These are phyloP conservation scores for Fusarium armeniacum DNA, from an alignment of 2,329 filamentous ascomycete genomes.

Conservation along the genomic window DNA sequence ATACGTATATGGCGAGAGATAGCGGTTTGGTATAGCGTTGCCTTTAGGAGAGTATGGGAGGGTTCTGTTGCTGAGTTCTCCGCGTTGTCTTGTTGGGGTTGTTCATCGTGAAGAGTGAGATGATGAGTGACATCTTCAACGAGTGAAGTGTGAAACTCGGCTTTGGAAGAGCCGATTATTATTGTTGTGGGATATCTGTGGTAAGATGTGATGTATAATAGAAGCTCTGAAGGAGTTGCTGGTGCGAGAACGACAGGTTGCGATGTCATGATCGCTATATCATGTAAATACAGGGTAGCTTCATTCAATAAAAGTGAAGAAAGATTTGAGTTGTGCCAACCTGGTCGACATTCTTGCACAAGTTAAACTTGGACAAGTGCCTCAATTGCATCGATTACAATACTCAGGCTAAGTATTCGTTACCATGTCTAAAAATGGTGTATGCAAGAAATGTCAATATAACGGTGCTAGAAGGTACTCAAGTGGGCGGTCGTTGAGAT, in stretches of 20 bases:
- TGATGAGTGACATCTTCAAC: slow-evolving; percentile 60
- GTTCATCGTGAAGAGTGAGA: slow-evolving; percentile 19
- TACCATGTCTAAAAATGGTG: background rate
- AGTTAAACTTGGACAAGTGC: background rate
- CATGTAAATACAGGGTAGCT: slow-evolving; percentile 35
- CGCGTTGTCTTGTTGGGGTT: slow-evolving; percentile 3
- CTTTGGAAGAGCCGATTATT: slow-evolving; percentile 76
- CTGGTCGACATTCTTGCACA: background rate
- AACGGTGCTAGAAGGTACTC: slow-evolving; percentile 1
- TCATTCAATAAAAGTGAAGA: background rate
- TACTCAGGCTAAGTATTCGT: background rate
- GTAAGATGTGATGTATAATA: slow-evolving; percentile 72
- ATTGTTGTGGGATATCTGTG: slow-evolving; percentile 73
- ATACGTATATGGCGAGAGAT: slow-evolving; percentile 77
- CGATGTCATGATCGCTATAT: slow-evolving; percentile 32
- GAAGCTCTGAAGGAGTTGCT: slow-evolving; percentile 70
- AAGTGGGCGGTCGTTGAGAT: background rate
- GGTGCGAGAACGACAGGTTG: slow-evolving; percentile 64
- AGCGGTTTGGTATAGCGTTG: slow-evolving; percentile 77
- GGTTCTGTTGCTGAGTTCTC: slow-evolving; percentile 1
- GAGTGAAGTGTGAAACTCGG: slow-evolving; percentile 74
- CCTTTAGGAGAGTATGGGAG: slow-evolving; percentile 63
- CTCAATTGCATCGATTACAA: background rate
- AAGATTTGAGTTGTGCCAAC: background rate
- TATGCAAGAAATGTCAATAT: background rate